Percentiles rank a stretch among this genome's conserved stretches.
phyloP scores from a whole-genome alignment of 495 filamentous ascomycete genomes.

The Penicillium roqueforti region DNA sequence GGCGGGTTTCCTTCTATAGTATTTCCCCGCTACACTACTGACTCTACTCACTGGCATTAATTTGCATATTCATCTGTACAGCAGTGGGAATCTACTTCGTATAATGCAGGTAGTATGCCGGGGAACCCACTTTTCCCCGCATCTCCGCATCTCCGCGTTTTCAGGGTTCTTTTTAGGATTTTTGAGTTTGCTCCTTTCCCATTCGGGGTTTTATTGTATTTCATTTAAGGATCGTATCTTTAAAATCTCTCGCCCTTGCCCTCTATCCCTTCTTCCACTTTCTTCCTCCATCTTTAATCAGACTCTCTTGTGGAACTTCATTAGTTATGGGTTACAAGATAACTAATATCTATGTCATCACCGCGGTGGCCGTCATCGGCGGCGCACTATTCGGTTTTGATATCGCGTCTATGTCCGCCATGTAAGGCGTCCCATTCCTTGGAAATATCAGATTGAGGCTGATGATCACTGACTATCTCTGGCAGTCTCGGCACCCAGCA shows the following conservation, averaged over 20 bases:
- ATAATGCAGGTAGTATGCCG: neutral
- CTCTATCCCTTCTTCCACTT: neutral
- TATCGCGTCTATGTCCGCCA: conserved; percentile 66
- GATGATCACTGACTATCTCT: neutral
- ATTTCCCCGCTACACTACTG: neutral
- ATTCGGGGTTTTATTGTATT: neutral
- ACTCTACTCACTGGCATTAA: no score
- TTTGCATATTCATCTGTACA: neutral
- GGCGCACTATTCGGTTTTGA: conserved; percentile 71
- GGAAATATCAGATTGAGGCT: neutral
- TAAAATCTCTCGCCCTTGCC: neutral
- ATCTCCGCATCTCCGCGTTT: conserved; percentile 6
- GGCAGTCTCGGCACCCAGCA: conserved; percentile 39
- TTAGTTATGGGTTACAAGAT: conserved; percentile 26
- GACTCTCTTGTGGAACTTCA: neutral
- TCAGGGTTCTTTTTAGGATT: no score
- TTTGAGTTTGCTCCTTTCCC: neutral
- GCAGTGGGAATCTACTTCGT: neutral
- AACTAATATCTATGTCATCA: conserved; percentile 30
- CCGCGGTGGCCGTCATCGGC: conserved; percentile 39
- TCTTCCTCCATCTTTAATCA: neutral
- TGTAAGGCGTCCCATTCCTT: conserved; percentile 37
- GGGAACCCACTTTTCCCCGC: conserved; percentile 9
- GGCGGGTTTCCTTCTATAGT: neutral
- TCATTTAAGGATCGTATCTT: neutral